Evolutionary conservation across 1,139 yeast genomes (phyloP), one percentile per base, ranked within the genome.

Genomic region (Kluyveromyces marxianus): DNA sequence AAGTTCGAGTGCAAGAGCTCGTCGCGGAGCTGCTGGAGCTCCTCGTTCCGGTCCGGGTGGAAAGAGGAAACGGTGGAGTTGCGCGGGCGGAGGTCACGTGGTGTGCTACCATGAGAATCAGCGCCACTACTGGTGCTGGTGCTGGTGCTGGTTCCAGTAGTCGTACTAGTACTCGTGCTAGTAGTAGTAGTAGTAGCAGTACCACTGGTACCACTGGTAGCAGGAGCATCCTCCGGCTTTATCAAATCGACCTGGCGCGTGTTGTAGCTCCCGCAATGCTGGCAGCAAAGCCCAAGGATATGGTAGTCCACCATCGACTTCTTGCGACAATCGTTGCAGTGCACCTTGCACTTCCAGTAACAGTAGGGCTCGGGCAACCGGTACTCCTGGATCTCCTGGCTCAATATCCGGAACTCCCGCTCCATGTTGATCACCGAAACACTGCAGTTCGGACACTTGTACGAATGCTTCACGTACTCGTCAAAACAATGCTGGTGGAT

Each of bases 311-410:
- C 83, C 51, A 81, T 78, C 32, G 89, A 79, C 64, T 84, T 84
- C 14, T 95, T 94, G 49, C 81, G 81, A 65, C 97, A 90, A 65
- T 90, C 97, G 63, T 87, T 85, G 66, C 97, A 90, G 48, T 82
- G 75, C 7, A 89, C 74, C 39, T 85, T 76, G 54, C 92, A 82
- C 46, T 80, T 69, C 96, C 96, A 88, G 45, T 69, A 61, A 50
- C 74, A 74, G 61, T 88, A 82, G 3, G 95, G 96, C 24, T 79
- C 75, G 0, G 97, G 97, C 62, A 90, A 69, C 5, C 82, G 83
- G 61, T 84, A 88, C 55, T 78, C 78, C 35, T 69, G 72, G 45
- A 90, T 87, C 62, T 90, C 97, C 58, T 77, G 81, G 63, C 90
- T 97, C 52, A 88, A 69, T 36, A 89, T 82, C 42, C 97, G 69